Conservation (phyloP, 768 basidiomycete genomes). For the Pleurotus djamor region DNA sequence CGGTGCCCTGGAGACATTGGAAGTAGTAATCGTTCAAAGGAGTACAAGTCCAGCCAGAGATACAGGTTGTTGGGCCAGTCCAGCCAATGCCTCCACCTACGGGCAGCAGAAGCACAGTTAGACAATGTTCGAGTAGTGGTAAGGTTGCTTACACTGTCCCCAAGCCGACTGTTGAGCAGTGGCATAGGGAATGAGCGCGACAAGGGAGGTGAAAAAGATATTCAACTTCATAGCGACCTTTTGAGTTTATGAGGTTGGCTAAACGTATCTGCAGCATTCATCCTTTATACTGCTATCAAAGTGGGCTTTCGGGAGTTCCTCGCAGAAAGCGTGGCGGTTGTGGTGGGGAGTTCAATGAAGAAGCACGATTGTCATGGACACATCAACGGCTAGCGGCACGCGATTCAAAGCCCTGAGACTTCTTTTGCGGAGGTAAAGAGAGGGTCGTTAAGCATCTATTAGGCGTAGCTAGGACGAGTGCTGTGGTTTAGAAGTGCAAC, state of each 20-base stretch:
- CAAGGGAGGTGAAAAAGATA: constrained; percentile 21
- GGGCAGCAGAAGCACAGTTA: background rate
- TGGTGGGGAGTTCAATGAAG: background rate
- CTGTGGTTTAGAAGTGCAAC: too few species aligned
- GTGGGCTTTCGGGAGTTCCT: background rate
- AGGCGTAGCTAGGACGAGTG: too few species aligned
- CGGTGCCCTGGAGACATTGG: background rate
- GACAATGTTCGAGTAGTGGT: background rate
- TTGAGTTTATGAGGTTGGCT: background rate
- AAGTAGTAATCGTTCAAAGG: constrained; percentile 28
- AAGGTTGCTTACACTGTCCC: background rate
- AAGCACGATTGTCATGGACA: background rate
- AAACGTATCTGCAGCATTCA: background rate
- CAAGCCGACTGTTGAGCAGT: constrained; percentile 19
- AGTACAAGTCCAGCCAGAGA: constrained; percentile 26
- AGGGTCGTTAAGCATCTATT: too few species aligned
- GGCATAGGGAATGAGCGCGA: constrained; percentile 18
- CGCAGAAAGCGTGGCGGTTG: background rate
- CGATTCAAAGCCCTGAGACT: background rate
- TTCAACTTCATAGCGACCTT: constrained; percentile 15
- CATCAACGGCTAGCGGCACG: background rate
- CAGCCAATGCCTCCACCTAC: constrained; percentile 35
- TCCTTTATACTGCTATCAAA: background rate
- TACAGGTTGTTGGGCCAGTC: constrained; percentile 32
- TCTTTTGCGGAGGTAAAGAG: background rate